Conservation (phyloP, 2,329 filamentous ascomycete genomes). For the Talaromyces sp. region DNA sequence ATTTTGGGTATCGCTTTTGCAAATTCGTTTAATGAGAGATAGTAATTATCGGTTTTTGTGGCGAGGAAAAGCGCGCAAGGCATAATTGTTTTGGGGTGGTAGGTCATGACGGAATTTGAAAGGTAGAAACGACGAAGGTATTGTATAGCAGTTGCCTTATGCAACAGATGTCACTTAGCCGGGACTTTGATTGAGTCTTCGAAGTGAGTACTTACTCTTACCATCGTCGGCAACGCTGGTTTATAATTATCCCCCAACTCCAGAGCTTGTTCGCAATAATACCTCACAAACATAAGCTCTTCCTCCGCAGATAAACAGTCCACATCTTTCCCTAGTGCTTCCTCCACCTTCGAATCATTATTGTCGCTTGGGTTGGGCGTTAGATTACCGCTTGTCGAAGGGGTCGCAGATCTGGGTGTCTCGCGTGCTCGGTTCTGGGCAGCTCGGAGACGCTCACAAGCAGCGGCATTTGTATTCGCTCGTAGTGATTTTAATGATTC, state of each 20-base stretch:
- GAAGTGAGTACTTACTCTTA: slow-evolving; percentile 48
- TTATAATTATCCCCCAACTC: slow-evolving; percentile 59
- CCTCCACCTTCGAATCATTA: slow-evolving; percentile 30
- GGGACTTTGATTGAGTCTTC: neutral
- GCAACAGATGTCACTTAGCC: neutral
- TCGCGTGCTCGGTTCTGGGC: slow-evolving; percentile 52
- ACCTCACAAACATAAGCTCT: slow-evolving; percentile 75
- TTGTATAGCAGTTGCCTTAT: slow-evolving; percentile 73
- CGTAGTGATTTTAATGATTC: slow-evolving; percentile 69
- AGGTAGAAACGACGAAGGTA: slow-evolving; percentile 95
- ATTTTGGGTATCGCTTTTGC: slow-evolving; percentile 66
- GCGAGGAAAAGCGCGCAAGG: slow-evolving; percentile 90
- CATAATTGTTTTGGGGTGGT: slow-evolving; percentile 83
- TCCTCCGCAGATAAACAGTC: slow-evolving; percentile 80
- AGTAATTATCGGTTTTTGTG: slow-evolving; percentile 85
- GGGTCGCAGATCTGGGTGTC: slow-evolving; percentile 31
- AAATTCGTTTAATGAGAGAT: slow-evolving; percentile 65
- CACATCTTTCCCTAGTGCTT: slow-evolving; percentile 48
- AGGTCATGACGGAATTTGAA: slow-evolving; percentile 93
- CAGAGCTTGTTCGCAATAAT: slow-evolving; percentile 65
- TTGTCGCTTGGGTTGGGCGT: slow-evolving; percentile 32
- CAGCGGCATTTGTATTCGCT: slow-evolving; percentile 73
- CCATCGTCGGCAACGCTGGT: slow-evolving; percentile 54
- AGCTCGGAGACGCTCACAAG: slow-evolving; percentile 63
- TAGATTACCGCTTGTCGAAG: slow-evolving; percentile 31